These are phyloP conservation scores for Fraxinus paxiana DNA, from an alignment of 305 asterid species.

Conservation along the genomic window DNA sequence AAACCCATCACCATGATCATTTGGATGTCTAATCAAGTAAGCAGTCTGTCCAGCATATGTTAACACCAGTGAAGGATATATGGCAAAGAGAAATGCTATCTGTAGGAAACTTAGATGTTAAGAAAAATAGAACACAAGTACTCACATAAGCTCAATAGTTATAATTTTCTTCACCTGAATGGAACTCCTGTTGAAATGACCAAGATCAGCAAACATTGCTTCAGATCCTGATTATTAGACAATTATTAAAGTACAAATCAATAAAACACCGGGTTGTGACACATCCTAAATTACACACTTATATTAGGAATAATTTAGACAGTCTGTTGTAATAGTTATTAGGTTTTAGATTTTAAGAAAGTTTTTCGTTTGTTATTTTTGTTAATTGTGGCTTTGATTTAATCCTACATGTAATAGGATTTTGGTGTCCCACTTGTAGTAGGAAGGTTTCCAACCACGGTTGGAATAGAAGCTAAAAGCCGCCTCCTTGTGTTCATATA, in stretches of 20 bases:
- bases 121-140: neutral
- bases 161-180: slow-evolving; percentile 33
- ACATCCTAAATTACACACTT: neutral
- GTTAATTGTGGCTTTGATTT: neutral
- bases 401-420: neutral
- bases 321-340: neutral
- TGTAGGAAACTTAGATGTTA: slow-evolving; percentile 14
- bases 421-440: neutral
- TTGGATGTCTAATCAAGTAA: slow-evolving; percentile 37
- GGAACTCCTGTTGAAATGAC: slow-evolving; percentile 38
- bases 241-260: neutral
- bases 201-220: slow-evolving; percentile 43
- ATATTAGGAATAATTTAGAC: neutral
- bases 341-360: neutral
- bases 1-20: slow-evolving; percentile 39
- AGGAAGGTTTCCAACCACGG: neutral
- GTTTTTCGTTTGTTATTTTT: neutral
- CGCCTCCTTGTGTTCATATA: neutral
- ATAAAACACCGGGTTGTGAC: neutral
- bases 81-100: slow-evolving; percentile 37
- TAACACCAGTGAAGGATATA: slow-evolving; percentile 40
- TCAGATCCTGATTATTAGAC: slow-evolving; percentile 30
- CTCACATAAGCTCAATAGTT: neutral
- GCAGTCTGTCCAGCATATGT: slow-evolving; percentile 51
- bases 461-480: neutral